Base-by-base conservation (phyloP, 108 stramenopile genomes). In the Cyclostephanos invisitatus region DNA sequence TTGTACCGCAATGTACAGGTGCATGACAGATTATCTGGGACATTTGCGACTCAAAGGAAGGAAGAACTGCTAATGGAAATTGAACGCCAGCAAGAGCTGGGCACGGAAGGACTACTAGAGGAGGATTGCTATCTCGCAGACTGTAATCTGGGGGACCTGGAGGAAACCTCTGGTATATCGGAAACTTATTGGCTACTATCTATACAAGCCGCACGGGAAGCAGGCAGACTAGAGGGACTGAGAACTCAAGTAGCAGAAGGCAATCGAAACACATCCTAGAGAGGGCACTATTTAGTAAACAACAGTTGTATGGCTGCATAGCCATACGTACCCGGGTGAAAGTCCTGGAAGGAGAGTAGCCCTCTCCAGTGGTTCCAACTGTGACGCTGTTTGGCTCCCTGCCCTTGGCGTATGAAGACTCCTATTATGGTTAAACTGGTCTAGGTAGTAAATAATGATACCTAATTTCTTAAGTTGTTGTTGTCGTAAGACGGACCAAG, bases 341-440 rank as follows among this genome's bases (percentile, higher is more conserved):
- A 32, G 32, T 32, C 32, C 32, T 32, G 32, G 32, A 32, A 32
- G 32, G 32, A 32, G 32, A 32, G 32, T 32, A 32, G 32, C 32
- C 32, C 32, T 32, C 32, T 4, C 32, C 32, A 32, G 51, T 18
- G 53, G 53, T 25, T 54, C 53, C 25, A 11, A 46, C 44, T 46
- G 44, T 15, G 15, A 15, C 44, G 15, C 44, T 46, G 44, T 46
- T 46, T 46, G 12, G 44, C 15, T 14, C 14, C 14, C 15, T 7
- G 51, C 51, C 53, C 53, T 54, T 4, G 53, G 53, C 53, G 53
- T 54, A 54, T 25, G 53, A 54, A 54, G 53, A 54, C 53, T 25
- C 53, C 53, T 18, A 5, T 18, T 53, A 18, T 18, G 51, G 51
- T 53, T 53, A 53, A 53, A 50, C 3, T 50, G 49, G 49, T 50